Evolutionary conservation across 2,329 filamentous ascomycete species (phyloP), one percentile per base, ranked within the genome.

Genomic region (Paecilomyces variotii): DNA sequence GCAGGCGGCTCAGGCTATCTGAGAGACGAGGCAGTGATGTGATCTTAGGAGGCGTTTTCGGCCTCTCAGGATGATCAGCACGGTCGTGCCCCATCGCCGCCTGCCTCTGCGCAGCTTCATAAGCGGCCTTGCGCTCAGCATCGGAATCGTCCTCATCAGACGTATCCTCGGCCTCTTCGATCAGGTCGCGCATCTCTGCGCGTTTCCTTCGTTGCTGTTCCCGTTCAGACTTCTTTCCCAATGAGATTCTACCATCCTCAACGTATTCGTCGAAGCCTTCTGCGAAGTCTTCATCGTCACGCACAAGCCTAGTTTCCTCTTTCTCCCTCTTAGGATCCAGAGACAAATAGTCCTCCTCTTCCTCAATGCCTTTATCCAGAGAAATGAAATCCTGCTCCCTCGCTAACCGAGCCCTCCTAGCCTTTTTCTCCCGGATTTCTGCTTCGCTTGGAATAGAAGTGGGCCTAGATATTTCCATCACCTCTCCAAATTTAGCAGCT

Each of bases 221-320:
- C 24, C 83, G 84, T 73, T 94, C 90, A 0, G 91, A 91, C 61
- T 88, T 89, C 61, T 82, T 85, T 34, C 91, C 90, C 0, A 97
- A 79, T 1, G 89, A 84, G 9, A 97, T 84, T 6, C 85, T 84
- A 7, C 89, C 91, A 69, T 96, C 90, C 49, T 94, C 89, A 7
- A 94, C 90, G 66, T 90, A 96, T 57, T 93, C 88, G 60, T 97
- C 93, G 65, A 96, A 97, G 0, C 91, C 92, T 75, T 97, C 94
- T 39, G 89, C 90, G 0, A 97, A 82, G 68, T 97, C 91, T 70
- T 97, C 93, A 66, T 97, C 93, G 34, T 97, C 91, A 50, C 82
- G 84, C 4, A 91, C 83, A 1, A 97, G 81, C 1, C 93, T 83
- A 4, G 88, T 89, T 61, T 91, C 83, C 34, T 84, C 82, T 63